These are phyloP conservation scores for Vararia minispora DNA, from an alignment of 768 basidiomycete genomes.

Conservation along the genomic window DNA sequence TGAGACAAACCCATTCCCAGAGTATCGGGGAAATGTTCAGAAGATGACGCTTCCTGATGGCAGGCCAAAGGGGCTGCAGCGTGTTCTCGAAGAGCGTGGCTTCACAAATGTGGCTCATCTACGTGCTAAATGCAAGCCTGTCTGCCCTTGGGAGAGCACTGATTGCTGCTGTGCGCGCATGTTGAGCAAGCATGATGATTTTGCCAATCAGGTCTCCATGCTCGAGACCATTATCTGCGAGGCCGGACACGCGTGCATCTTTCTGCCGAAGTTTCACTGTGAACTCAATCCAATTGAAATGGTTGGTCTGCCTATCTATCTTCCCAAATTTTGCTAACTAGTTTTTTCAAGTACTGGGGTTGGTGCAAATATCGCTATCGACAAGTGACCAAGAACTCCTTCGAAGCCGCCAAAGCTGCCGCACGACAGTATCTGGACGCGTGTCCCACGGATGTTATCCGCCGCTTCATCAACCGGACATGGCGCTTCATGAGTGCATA, in stretches of 20 bases:
- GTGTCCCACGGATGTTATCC: constrained; percentile 27
- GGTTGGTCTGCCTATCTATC: constrained; percentile 15
- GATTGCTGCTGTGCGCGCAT: constrained; percentile 27
- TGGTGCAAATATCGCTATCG: constrained; percentile 26
- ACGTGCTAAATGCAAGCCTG: constrained; percentile 25
- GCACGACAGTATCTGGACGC: constrained; percentile 20
- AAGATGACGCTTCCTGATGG: constrained; percentile 25
- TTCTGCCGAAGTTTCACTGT: constrained; percentile 35
- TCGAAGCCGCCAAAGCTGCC: constrained; percentile 22
- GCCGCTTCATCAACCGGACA: constrained; percentile 25
- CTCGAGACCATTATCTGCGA: constrained; percentile 22
- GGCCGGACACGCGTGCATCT: constrained; percentile 27
- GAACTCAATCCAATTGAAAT: constrained; percentile 38
- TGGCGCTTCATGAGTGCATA: constrained; percentile 28
- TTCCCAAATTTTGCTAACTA: constrained; percentile 14
- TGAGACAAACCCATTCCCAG: constrained; percentile 20
- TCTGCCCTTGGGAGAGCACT: constrained; percentile 24
- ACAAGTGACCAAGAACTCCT: constrained; percentile 21
- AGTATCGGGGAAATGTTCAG: constrained; percentile 20
- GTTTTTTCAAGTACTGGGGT: too few species aligned
- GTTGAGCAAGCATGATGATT: constrained; percentile 30
- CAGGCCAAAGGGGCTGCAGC: constrained; percentile 24
- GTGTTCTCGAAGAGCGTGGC: constrained; percentile 26
- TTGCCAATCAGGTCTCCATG: constrained; percentile 24
- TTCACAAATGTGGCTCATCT: constrained; percentile 23